A percentile compares a stretch with the other conserved stretches of the same genome.
Conservation (phyloP, 192 early-diverging fungal species). For the Diversispora eburnea region DNA sequence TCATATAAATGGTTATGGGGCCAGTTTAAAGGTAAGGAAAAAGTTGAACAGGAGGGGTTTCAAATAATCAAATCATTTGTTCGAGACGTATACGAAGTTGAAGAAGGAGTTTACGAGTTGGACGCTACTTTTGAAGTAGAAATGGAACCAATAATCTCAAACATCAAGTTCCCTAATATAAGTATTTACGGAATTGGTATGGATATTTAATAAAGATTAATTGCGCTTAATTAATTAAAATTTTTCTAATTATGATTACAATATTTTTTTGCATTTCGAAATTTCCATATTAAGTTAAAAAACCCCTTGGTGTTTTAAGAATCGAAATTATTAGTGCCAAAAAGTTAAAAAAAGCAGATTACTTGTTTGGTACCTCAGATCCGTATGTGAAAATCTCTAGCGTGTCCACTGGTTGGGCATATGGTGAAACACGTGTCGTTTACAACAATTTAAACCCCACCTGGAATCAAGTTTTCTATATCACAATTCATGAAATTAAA, state of each 20-base stretch:
- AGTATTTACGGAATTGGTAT: neutral
- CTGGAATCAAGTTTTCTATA: conserved; percentile 42
- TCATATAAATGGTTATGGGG: conserved; percentile 24
- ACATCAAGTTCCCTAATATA: neutral
- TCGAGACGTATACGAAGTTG: neutral
- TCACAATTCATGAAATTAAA: conserved; percentile 67
- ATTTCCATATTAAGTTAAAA: neutral
- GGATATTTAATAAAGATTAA: neutral
- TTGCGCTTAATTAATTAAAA: neutral
- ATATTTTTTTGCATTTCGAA: neutral
- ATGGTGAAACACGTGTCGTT: conserved; percentile 75
- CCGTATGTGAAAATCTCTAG: conserved; percentile 75
- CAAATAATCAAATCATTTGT: neutral
- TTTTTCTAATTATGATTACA: neutral
- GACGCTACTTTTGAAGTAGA: neutral
- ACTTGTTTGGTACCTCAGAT: too few relatives aligned
- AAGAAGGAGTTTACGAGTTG: neutral
- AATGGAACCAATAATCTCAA: neutral
- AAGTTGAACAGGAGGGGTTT: conserved; percentile 14
- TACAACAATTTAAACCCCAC: conserved; percentile 77
- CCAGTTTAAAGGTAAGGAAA: conserved; percentile 11
- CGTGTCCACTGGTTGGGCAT: conserved; percentile 44
- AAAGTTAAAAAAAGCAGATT: conserved; percentile 77
- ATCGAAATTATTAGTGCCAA: conserved; percentile 68
- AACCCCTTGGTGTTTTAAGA: conserved; percentile 71